Base-by-base conservation (phyloP, 179 eudicot genomes). In the Gypsophila paniculata region DNA sequence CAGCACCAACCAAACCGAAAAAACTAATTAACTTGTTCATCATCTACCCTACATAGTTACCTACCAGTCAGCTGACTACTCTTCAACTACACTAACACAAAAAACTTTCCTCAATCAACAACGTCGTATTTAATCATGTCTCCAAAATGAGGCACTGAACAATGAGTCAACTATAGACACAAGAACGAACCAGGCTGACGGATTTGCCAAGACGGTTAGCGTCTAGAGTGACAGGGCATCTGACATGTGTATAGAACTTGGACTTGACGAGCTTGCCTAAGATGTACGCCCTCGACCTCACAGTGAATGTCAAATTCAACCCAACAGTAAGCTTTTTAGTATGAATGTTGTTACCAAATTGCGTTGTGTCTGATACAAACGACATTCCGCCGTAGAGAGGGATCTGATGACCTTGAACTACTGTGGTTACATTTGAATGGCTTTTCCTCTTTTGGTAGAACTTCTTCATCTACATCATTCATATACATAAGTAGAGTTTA, bases 381-480 rank as follows among this genome's bases (percentile, higher is more conserved):
- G 91, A 73, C 63, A 89, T 70, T 18, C 82, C 88, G 13, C 97
- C 97, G 36, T 91, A 91, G 1, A 88, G 77, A 5, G 97, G 96
- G 75, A 85, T 80, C 23, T 90, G 88, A 54, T 74, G 70, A 38
- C 86, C 90, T 26, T 59, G 78, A 57, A 91, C 81, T 2, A 75
- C 76, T 7, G 81, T 81, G 21, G 79, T 72, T 49, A 84, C 34
- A 52, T 58, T 73, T 0, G 84, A 72, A n/a, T 79, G 76, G 48
- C 87, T 83, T 84, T 85, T 89, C 84, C 97, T 80, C 26, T 81
- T 75, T 72, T 89, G 89, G 74, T 91, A 86, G 76, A 91, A 91
- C 72, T 77, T 82, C 74, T 78, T 79, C 81, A 89, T 82, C 94
- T 91, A 72, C 57, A 42, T 42, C 25, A 68, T 55, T 60, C 57